Percentiles rank a stretch among this genome's conserved stretches.
phyloP scores from a whole-genome alignment of 345 rosid genomes.

The Reutealis trisperma region DNA sequence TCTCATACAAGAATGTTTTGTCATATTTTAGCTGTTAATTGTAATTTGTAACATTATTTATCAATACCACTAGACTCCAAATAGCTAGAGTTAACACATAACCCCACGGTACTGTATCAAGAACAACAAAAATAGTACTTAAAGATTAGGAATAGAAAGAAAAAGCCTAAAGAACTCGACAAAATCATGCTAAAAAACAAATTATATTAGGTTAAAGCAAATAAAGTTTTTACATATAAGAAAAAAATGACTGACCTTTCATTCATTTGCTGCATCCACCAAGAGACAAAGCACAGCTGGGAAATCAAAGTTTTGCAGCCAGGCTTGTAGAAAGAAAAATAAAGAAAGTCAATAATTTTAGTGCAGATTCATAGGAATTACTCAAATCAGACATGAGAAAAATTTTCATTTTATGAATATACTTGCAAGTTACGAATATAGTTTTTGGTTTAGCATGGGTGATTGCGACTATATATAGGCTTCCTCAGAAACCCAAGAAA shows the following conservation, averaged over 20 bases:
- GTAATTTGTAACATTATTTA: neutral
- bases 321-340: conserved; percentile 18
- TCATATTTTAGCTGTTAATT: neutral
- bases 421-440: conserved; percentile 15
- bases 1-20: too few relatives aligned
- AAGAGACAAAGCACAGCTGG: conserved; percentile 1
- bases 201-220: neutral
- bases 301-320: conserved; percentile 12
- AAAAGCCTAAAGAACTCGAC: neutral
- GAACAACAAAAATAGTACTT: neutral
- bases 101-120: neutral
- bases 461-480: conserved; percentile 27
- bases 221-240: neutral
- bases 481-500: conserved; percentile 16
- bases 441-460: conserved; percentile 16
- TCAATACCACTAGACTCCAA: neutral
- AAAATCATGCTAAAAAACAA: neutral
- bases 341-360: conserved; percentile 8
- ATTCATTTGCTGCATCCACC: conserved; percentile 15
- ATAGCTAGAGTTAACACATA: neutral
- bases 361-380: conserved; percentile 21
- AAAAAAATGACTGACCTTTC: conserved; percentile 35
- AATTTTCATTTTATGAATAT: neutral
- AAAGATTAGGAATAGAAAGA: neutral
- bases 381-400: conserved; percentile 21